Evolutionary conservation across 179 eudicot species (phyloP), one percentile per base, ranked within the genome.

Genomic region (Dionaea muscipula): DNA sequence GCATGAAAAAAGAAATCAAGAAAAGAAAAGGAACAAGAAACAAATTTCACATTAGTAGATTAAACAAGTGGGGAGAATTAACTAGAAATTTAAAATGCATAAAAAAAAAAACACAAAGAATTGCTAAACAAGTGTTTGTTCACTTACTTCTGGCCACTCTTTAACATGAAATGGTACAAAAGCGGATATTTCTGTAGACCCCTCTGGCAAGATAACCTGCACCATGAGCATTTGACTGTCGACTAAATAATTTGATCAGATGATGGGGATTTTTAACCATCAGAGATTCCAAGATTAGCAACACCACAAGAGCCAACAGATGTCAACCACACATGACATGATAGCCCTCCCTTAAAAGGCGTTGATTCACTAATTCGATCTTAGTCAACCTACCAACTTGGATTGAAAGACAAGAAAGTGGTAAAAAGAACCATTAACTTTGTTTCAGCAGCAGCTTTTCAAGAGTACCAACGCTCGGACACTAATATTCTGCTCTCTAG

Each of bases 191-290:
- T 81, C 93, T 37, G 59, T 72, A 45, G 99, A 93, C 16, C 96
- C 99, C 70, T 93, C 99, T 0, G 96, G 96, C 65, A 93, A 57
- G 76, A 88, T 84, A 69, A 88, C 80, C 96, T 93, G 79, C 62
- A 72, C 35, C 26, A 20, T 3, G 19, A 43, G 47, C 21, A 18
- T n/a, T 0, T 16, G n/a, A 12, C 15, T 0, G 43, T 39, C 1
- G 4, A 39, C n/a, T 39, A 39, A 2, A 12, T n/a, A 16, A 9
- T 39, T 1, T 39, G n/a, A 39, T 39, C 43, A 39, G 16, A 39
- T 39, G 17, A 3, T 2, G 43, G n/a, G 3, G 0, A 12, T 9
- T 0, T 16, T 3, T 16, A 6, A 11, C 4, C 16, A 12, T 6
- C 0, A 39, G 0, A 31, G 35, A 31, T 0, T 0, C 35, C 0